Evolutionary conservation across 2,329 filamentous ascomycete genomes (phyloP).

Genomic region (Cladosporium velox): DNA sequence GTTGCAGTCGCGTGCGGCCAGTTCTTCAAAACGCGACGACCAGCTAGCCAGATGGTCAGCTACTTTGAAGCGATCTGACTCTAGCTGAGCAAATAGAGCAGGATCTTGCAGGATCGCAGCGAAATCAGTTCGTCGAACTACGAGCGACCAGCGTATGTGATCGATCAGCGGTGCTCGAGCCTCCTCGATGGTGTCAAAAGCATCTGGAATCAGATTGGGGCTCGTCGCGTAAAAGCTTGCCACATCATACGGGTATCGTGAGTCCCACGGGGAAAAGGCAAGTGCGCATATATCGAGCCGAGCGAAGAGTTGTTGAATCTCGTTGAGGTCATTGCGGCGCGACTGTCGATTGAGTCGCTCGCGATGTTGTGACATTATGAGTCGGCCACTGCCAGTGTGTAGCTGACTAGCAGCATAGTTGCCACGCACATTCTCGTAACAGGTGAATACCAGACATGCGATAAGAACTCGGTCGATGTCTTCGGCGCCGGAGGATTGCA

Average conservation of each 20-base stretch:
- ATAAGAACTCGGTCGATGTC: slow-evolving; percentile 24
- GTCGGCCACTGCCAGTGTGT: slow-evolving; percentile 25
- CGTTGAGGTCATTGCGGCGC: slow-evolving; percentile 24
- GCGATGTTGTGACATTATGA: slow-evolving; percentile 18
- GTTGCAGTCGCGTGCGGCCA: not conserved
- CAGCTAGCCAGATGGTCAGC: slow-evolving; percentile 18
- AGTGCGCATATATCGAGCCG: slow-evolving; percentile 24
- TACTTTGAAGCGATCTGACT: slow-evolving; percentile 4
- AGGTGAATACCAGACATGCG: slow-evolving; percentile 23
- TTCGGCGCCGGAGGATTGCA: slow-evolving; percentile 12
- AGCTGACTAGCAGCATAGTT: slow-evolving; percentile 23
- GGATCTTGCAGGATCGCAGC: not conserved
- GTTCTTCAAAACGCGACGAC: slow-evolving; percentile 22
- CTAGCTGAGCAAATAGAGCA: not conserved
- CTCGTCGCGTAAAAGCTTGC: slow-evolving; percentile 22
- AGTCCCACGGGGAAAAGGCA: slow-evolving; percentile 18
- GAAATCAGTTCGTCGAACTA: not conserved
- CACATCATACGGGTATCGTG: slow-evolving; percentile 21
- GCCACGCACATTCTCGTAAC: slow-evolving; percentile 23
- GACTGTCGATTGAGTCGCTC: slow-evolving; percentile 4
- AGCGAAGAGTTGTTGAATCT: slow-evolving; percentile 23
- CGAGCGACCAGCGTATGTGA: slow-evolving; percentile 4
- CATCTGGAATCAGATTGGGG: slow-evolving; percentile 16
- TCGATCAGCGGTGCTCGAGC: slow-evolving; percentile 24
- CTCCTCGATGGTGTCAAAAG: slow-evolving; percentile 23